Percentiles rank a stretch among this genome's conserved stretches.
Evolutionary conservation across 129 eudicot genomes (phyloP).

Genomic region (Flaveria sonorensis): DNA sequence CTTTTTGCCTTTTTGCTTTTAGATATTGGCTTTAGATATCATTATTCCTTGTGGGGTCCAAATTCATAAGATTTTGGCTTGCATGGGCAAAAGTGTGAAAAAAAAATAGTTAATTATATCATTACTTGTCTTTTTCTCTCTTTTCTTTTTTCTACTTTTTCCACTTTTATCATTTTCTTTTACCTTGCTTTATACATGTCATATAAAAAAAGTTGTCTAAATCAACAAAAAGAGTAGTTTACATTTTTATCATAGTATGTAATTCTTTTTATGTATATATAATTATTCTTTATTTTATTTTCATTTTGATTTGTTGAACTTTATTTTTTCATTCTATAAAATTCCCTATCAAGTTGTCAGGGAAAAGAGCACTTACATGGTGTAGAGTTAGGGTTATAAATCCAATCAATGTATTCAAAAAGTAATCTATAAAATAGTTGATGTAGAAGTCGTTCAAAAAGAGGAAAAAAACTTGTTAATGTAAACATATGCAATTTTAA

Average conservation of each 20-base stretch:
- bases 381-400: background rate
- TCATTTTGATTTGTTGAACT: background rate
- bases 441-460: background rate
- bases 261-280: background rate
- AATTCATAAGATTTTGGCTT: constrained; percentile 26
- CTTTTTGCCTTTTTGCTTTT: constrained; percentile 2
- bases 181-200: constrained; percentile 20
- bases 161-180: constrained; percentile 22
- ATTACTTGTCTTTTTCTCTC: constrained; percentile 17
- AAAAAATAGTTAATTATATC: constrained; percentile 8
- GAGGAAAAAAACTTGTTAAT: background rate
- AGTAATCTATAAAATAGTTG: background rate
- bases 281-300: background rate
- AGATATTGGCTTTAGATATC: constrained; percentile 9
- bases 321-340: no score
- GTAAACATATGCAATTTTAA: background rate
- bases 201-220: constrained; percentile 19
- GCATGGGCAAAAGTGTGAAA: constrained; percentile 37
- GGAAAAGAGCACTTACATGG: background rate
- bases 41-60: constrained; percentile 23
- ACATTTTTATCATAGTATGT: constrained; percentile 2
- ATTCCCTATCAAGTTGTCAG: background rate
- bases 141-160: constrained; percentile 3
- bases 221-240: constrained; percentile 12
- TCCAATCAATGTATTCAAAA: background rate